Evolutionary conservation across 2,329 filamentous ascomycete genomes (phyloP), one percentile per base, ranked within the genome.

Genomic region (Incumbomyces lentus): DNA sequence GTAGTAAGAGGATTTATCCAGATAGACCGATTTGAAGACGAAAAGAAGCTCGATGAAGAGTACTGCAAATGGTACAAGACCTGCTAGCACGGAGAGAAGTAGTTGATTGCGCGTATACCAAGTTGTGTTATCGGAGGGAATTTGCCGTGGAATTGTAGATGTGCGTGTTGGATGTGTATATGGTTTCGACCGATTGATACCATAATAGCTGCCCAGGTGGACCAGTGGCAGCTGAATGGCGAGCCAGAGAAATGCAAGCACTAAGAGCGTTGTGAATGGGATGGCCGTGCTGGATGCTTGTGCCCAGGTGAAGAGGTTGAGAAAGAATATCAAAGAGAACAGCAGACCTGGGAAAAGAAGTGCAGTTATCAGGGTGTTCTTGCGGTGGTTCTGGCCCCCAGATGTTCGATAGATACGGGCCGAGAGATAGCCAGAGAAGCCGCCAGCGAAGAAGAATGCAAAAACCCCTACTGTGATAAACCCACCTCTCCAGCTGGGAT

Each of bases 1-100:
- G 66, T 94, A 94, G 64, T 89, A 93, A 6, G 85, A 86, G 59
- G 80, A 87, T 70, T 93, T 93, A 65, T 93, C 87, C 63, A 89
- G 83, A 84, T 86, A 92, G 30, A 93, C 64, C 40, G 83, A 88
- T 66, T 87, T 85, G 66, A 93, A 92, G 41, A 92, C 81, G 61
- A 89, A 92, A 35, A 90, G 72, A 12, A 93, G 74, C 66, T 93
- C 86, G 59, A 93, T 86, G 63, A 90, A 92, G 55, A 93, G 81
- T 47, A 93, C 86, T 2, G 84, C 84, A 60, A 94, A 94, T 0
- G 87, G 86, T 6, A 90, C 76, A 14, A 92, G 67, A 1, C 87
- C 87, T 0, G 84, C 82, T 8, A 92, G 66, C 32, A 57, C 36
- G 2, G 52, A 45, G 29, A 93, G 66, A 7, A 82, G 72, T 1